Percentiles rank a stretch among this genome's conserved stretches.
These are phyloP conservation scores for Heteromeles arbutifolia DNA, from an alignment of 306 rosid genomes.

Conservation along the genomic window DNA sequence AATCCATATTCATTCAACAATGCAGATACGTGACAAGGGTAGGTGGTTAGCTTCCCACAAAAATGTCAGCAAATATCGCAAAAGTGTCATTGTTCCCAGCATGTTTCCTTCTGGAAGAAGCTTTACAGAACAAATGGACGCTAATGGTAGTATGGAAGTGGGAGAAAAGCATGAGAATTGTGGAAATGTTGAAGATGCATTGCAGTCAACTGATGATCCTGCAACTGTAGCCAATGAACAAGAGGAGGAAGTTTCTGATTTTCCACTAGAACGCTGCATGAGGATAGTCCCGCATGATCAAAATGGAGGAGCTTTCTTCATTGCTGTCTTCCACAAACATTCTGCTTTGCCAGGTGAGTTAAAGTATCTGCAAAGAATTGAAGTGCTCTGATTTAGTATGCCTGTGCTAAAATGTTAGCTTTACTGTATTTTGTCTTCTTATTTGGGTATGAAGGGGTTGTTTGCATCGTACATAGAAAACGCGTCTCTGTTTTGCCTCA, in stretches of 20 bases:
- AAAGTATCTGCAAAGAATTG: not conserved
- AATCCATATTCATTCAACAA: not conserved
- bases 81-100: constrained; percentile 48
- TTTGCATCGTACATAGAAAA: not conserved
- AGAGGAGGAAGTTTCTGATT: constrained; percentile 57
- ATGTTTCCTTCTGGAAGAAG: constrained; percentile 89
- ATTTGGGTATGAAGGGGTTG: not conserved
- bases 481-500: not conserved
- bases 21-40: constrained; percentile 83
- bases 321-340: constrained; percentile 80
- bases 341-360: constrained; percentile 73
- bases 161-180: constrained; percentile 30
- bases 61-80: constrained; percentile 62
- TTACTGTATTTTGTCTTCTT: not conserved
- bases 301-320: constrained; percentile 91
- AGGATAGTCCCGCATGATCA: constrained; percentile 96
- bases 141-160: constrained; percentile 25
- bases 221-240: constrained; percentile 20
- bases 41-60: constrained; percentile 60
- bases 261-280: constrained; percentile 80
- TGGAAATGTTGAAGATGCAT: constrained; percentile 33
- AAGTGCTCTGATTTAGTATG: not conserved
- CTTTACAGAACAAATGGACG: constrained; percentile 21
- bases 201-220: constrained; percentile 28
- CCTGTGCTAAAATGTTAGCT: not conserved